phyloP scores from a whole-genome alignment of 768 basidiomycete species.

The Cystoderma amianthinum region DNA sequence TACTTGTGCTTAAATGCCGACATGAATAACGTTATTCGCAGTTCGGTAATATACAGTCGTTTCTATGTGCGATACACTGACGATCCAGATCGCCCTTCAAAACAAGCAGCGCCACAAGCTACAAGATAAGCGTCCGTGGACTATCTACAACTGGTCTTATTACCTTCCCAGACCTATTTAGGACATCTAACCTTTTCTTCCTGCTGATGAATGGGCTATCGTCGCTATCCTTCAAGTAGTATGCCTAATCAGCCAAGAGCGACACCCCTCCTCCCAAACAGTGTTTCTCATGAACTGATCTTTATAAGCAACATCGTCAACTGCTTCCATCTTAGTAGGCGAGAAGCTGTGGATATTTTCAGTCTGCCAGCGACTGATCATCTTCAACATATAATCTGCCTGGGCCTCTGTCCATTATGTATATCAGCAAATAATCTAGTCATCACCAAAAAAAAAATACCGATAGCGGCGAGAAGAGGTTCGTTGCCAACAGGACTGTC shows the following conservation, averaged over 20 bases:
- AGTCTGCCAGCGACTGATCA: slow-evolving; percentile 25
- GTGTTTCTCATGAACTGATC: slow-evolving; percentile 25
- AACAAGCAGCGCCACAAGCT: no score
- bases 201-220: slow-evolving; percentile 16
- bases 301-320: slow-evolving; percentile 21
- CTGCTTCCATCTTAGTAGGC: slow-evolving; percentile 24
- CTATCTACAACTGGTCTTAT: no score
- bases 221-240: background rate
- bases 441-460: slow-evolving; percentile 10
- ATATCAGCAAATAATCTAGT: background rate
- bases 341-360: slow-evolving; percentile 27
- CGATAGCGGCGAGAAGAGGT: slow-evolving; percentile 21
- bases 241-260: slow-evolving; percentile 16
- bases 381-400: slow-evolving; percentile 23
- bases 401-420: slow-evolving; percentile 18
- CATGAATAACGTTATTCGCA: no score
- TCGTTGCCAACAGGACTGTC: slow-evolving; percentile 28
- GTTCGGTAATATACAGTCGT: no score
- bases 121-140: no score
- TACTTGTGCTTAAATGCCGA: no score
- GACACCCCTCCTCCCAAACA: slow-evolving; percentile 22
- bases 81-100: no score
- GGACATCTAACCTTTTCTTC: slow-evolving; percentile 7
- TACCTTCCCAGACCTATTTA: no score
- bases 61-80: no score